Evolutionary conservation across 805 yeast genomes (phyloP).

Genomic region (Spathaspora hagerdaliae): DNA sequence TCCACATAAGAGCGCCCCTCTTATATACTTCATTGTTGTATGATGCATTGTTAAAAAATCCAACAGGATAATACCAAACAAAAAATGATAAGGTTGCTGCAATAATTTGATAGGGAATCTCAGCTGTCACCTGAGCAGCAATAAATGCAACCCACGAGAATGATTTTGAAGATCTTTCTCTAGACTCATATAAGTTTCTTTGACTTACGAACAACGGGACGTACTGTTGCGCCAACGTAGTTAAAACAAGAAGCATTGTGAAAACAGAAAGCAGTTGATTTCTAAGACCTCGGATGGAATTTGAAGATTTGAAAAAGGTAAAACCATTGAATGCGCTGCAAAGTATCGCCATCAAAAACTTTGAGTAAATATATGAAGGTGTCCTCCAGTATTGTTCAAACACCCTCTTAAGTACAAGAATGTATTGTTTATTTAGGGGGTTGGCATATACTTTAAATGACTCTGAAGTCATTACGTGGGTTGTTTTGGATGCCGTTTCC

Average conservation of each 20-base stretch:
- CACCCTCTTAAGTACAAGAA: conserved; percentile 27
- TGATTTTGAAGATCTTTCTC: conserved; percentile 71
- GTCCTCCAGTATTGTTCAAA: conserved; percentile 34
- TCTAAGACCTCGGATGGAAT: conserved; percentile 34
- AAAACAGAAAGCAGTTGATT: conserved; percentile 73
- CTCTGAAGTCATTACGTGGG: conserved; percentile 13
- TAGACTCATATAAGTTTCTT: conserved; percentile 64
- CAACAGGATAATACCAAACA: conserved; percentile 47
- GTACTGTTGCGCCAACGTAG: conserved; percentile 58
- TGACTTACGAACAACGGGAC: conserved; percentile 53
- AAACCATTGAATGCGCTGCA: conserved; percentile 66
- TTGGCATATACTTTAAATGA: conserved; percentile 12
- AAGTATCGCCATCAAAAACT: conserved; percentile 34
- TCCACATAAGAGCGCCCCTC: conserved; percentile 58
- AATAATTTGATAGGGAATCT: conserved; percentile 59
- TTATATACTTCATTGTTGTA: conserved; percentile 26
- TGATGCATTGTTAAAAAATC: conserved; percentile 20
- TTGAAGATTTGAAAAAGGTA: conserved; percentile 53
- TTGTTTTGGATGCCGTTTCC: conserved; percentile 17
- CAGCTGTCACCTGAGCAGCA: conserved; percentile 58
- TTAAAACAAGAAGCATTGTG: conserved; percentile 58
- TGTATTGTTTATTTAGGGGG: conserved; percentile 18
- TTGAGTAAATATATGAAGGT: conserved; percentile 44
- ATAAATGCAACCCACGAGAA: conserved; percentile 65
- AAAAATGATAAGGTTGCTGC: conserved; percentile 65